Base-by-base conservation (phyloP, 768 basidiomycete genomes). In the Naganishia vaughanmartiniae region DNA sequence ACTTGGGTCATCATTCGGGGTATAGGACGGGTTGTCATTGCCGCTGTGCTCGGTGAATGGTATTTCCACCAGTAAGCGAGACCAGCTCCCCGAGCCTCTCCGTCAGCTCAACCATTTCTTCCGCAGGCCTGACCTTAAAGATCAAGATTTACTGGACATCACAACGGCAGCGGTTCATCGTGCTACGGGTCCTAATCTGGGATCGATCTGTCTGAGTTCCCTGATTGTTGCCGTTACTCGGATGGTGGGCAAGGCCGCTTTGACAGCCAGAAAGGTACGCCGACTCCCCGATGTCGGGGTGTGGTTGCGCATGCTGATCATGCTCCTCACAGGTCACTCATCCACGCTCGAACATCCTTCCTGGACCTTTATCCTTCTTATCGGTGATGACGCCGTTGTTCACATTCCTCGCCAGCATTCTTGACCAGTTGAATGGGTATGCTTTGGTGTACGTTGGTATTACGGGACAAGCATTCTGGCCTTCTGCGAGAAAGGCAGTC, bases 11-110 rank as follows among this genome's bases (percentile, higher is more conserved):
- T 96, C 7, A 87, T 90, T 24, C 85, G 92, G 48, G 93, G 93
- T 1, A 78, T 91, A 1, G 81, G 93, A 54, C 84, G 91, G 9
- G 90, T 89, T 66, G 86, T 88, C 2, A 87, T 88, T 69, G 89
- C 92, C 0, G 89, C 89, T 34, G 90, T 93, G 4, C 86, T 97
- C 39, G 93, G 92, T 1, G 88, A 89, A 54, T 97, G 93, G 93
- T 96, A 95, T 78, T 95, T 92, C 81, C 79, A 86, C 33, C 84
- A 87, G 86, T 88, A 74, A 76, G 87, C 78, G 0, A 21, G 34
- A 48, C 56, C 46, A 57, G 42, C 19, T 21, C 34, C 24, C 21
- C 65, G 24, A 39, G 36, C 15, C n/a, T n/a, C 24, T n/a, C 19
- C 26, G 19, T 53, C 10, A 15, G 21, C 54, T 53, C 36, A 53